Base-by-base conservation (phyloP, 2,329 filamentous ascomycete species). In the Gliomastix tumulicola region DNA sequence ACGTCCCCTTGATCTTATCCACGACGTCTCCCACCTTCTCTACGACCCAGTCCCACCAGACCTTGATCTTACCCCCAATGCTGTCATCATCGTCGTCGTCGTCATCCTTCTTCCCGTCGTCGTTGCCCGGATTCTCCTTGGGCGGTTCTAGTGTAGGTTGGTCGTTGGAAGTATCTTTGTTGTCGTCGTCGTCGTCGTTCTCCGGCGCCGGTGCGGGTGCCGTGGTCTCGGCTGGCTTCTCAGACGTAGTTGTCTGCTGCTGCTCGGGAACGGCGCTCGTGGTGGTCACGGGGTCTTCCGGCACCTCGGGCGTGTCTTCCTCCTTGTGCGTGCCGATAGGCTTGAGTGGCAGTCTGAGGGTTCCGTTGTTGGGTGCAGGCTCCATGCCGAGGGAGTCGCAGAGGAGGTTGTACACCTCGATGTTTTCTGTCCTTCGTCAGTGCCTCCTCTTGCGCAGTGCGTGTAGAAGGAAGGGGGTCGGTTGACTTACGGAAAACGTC, bases 381-480 rank as follows among this genome's bases (percentile, higher is more conserved):
- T 54, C 57, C 39, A 97, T 65, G 11, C 82, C 81, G 19, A 97
- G 62, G 1, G 86, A 89, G 60, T 96, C 89, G 56, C 90, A 96
- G 31, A 97, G 62, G 43, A 97, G 86, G 51, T 95, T 95, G 63
- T 97, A 97, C 8, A 97, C 84, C 51, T 96, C 85, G 41, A 79
- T 89, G 46, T 97, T 97, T 75, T 96, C 85, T 90, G 48, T 18
- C 6, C 6, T 6, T 10, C 44, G 53, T 61, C 54, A 61, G 44
- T 32, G 15, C 41, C n/a, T n/a, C n/a, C n/a, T n/a, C n/a, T n/a
- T n/a, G n/a, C n/a, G n/a, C n/a, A n/a, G n/a, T 7, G 43, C 28
- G 36, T 6, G 7, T 30, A 21, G 19, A 15, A 33, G 11, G n/a
- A 30, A 18, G 7, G 21, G 33, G 28, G 9, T 7, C 9, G 30